These are phyloP conservation scores for Mycena polygramma DNA, from an alignment of 768 basidiomycete genomes.

Conservation along the genomic window DNA sequence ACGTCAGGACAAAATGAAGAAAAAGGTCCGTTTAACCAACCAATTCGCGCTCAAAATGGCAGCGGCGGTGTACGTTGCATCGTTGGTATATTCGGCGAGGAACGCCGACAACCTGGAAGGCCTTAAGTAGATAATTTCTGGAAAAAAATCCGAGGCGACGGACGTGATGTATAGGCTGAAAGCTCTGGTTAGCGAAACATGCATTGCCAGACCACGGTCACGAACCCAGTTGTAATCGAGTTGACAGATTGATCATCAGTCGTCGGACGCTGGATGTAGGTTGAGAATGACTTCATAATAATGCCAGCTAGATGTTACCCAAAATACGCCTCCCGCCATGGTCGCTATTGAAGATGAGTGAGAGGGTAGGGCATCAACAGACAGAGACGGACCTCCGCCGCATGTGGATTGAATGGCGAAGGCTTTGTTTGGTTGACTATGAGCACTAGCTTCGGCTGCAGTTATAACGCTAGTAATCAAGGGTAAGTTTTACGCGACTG, in stretches of 20 bases:
- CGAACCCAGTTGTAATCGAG: slow-evolving; percentile 66
- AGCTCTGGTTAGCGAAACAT: slow-evolving; percentile 31
- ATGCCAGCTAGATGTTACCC: slow-evolving; percentile 48
- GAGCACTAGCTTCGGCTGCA: slow-evolving; percentile 51
- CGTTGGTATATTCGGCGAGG: slow-evolving; percentile 59
- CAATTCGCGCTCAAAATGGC: slow-evolving; percentile 62
- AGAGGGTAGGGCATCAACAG: too few species aligned
- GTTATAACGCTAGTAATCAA: slow-evolving; percentile 55
- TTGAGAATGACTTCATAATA: not conserved
- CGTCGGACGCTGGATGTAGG: slow-evolving; percentile 54
- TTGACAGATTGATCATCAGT: slow-evolving; percentile 58
- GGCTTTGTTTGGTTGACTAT: slow-evolving; percentile 54
- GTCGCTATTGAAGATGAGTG: slow-evolving; percentile 46
- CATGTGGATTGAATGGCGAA: slow-evolving; percentile 59
- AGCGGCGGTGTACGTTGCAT: slow-evolving; percentile 60
- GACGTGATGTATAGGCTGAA: slow-evolving; percentile 57
- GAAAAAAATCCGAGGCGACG: not conserved
- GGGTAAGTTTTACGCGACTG: not conserved
- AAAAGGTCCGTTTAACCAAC: not conserved
- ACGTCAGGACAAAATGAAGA: not conserved
- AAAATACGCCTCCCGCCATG: slow-evolving; percentile 68
- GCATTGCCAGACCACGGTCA: not conserved
- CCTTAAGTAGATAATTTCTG: not conserved
- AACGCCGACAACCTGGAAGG: slow-evolving; percentile 59
- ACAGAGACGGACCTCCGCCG: slow-evolving; percentile 52